Evolutionary conservation across 2,329 filamentous ascomycete species (phyloP), one percentile per base, ranked within the genome.

Genomic region (Neoarthrinium moseri): DNA sequence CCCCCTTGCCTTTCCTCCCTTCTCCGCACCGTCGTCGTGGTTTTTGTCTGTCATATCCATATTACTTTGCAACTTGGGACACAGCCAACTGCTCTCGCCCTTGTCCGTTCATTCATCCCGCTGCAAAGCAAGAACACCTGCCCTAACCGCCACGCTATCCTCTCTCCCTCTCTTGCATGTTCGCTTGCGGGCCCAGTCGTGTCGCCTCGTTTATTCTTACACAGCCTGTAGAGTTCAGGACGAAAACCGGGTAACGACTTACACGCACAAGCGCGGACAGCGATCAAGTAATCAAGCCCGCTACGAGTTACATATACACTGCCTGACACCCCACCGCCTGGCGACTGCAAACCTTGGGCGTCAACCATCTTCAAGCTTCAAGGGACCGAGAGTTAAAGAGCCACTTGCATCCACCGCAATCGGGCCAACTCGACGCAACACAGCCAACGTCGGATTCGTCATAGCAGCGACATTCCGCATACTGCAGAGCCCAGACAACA

Each of bases 391-490:
- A 35, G 41, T 27, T 44, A 44, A 44, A 44, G 26, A 35, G 41
- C 30, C 41, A 44, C 41, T 23, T 26, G 41, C 41, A 35, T 34
- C 33, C 30, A 44, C 41, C 21, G 41, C 30, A 44, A 35, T 44
- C 41, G 30, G 41, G 41, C 41, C 41, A 44, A 44, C 15, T 44
- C 26, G 21, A 33, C 21, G n/a, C 33, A 43, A 27, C 40, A 23
- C 27, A 33, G n/a, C 15, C 30, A 34, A 23, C 20, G 13, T 36
- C 23, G 22, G 36, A 27, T 20, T 30, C 38, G 30, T 44, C 41
- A 44, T 44, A 26, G 13, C 32, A 44, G 15, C 41, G 41, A 32
- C 32, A 24, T 44, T 15, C 30, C 18, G 11, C 30, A 36, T 44
- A 26, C 7, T n/a, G 13, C 39, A 18, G 36, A 20, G 32, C 32